Base-by-base conservation (phyloP, 768 basidiomycete genomes). In the Serendipita sp. region DNA sequence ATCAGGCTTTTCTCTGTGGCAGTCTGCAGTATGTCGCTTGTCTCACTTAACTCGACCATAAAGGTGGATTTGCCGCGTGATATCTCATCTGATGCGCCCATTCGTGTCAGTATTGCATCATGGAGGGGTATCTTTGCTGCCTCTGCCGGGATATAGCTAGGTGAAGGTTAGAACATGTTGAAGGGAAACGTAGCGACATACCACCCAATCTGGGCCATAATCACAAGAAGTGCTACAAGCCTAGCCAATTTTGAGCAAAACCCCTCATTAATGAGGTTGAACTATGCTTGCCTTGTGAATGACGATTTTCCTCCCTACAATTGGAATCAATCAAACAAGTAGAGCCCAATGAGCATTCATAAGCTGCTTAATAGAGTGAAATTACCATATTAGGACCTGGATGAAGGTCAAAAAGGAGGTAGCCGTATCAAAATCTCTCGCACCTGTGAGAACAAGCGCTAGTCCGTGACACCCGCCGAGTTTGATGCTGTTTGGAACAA, bases 1-100 rank as follows among this genome's bases (percentile, higher is more conserved):
- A 99, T 88, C 10, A 98, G 78, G 62, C 88, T 91, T 34, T 79
- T 79, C 2, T 78, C 72, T 0, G 91, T 88, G 0, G 90, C 87
- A 2, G 83, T 77, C 40, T 84, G 80, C 13, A 98, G 74, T 64
- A 97, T 93, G 69, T 96, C 90, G 69, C 85, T 87, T 0, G 94
- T 96, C 72, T 97, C 93, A 3, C 87, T 79, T 79, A 98, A 86
- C 73, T 99, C 95, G 2, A 97, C 90, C 94, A 96, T 96, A 72
- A 97, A 96, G 0, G 89, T 98, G 0, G 92, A 95, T 5, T 90
- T 83, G 0, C 92, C 92, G 44, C 87, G 80, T 3, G 84, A 81
- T 29, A 97, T 73, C 67, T 96, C 91, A 71, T 98, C 95, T 8
- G 84, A 87, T 0, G 95, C 95, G 65, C 91, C 91, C 91, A 94